Conservation (phyloP, 2,329 filamentous ascomycete species). For the Clarireedia sp. region DNA sequence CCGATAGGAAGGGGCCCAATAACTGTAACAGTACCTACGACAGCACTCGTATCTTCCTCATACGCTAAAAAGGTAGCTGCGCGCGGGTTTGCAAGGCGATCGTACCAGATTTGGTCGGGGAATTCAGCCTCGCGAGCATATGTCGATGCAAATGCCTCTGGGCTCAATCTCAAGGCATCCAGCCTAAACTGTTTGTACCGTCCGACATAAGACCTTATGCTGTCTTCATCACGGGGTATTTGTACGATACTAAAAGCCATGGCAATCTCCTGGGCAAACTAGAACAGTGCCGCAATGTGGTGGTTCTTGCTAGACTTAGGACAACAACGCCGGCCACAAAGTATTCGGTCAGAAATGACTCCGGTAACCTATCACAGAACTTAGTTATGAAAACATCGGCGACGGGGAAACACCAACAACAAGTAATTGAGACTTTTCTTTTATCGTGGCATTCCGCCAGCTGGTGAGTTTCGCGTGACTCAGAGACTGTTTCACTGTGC, state of each 20-base stretch:
- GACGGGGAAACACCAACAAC: background rate
- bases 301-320: background rate
- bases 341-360: background rate
- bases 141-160: slow-evolving; percentile 33
- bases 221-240: slow-evolving; percentile 20
- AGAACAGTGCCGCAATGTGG: background rate
- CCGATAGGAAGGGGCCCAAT: slow-evolving; percentile 27
- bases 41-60: slow-evolving; percentile 12
- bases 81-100: slow-evolving; percentile 31
- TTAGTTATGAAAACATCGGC: background rate
- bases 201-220: slow-evolving; percentile 15
- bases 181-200: slow-evolving; percentile 24
- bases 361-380: background rate
- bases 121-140: slow-evolving; percentile 32
- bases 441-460: background rate
- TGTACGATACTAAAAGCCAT: slow-evolving; percentile 25
- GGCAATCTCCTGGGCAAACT: background rate
- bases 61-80: slow-evolving; percentile 31
- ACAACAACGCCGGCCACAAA: background rate
- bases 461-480: slow-evolving; percentile 7
- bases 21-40: slow-evolving; percentile 30
- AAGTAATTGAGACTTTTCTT: background rate
- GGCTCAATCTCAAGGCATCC: slow-evolving; percentile 19
- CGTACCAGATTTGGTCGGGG: slow-evolving; percentile 31
- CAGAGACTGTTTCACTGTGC: background rate